A percentile compares a stretch with the other conserved stretches of the same genome.
phyloP scores from a whole-genome alignment of 208 protist genomes.

The Blastocrithidia nonstop region DNA sequence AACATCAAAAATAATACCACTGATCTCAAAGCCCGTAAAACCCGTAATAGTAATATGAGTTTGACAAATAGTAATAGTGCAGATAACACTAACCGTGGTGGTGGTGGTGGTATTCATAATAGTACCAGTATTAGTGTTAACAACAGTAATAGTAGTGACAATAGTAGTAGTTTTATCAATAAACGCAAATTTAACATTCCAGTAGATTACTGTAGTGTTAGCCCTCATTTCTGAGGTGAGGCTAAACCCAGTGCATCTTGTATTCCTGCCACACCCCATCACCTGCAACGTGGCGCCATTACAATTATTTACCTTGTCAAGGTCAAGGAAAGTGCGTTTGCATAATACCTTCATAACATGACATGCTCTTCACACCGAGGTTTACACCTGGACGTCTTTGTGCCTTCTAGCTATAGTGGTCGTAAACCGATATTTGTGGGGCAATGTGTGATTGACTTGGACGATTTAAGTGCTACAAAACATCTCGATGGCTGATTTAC shows the following conservation, averaged over 20 bases:
- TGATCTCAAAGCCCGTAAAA: no score
- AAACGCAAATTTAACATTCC: constrained; percentile 50
- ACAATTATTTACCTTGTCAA: constrained; percentile 70
- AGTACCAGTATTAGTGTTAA: background rate
- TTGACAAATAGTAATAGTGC: constrained; percentile 1
- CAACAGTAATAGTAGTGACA: background rate
- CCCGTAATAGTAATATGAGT: background rate
- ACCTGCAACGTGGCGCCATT: constrained; percentile 23
- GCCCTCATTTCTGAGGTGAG: constrained; percentile 71
- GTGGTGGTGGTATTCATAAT: background rate
- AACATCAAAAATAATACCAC: no score
- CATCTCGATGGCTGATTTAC: constrained; percentile 58
- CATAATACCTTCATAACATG: constrained; percentile 49
- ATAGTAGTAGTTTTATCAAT: constrained; percentile 4
- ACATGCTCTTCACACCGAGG: constrained; percentile 27
- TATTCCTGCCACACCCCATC: constrained; percentile 40
- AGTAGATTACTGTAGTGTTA: constrained; percentile 59
- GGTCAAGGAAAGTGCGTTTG: constrained; percentile 24
- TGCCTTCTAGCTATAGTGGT: constrained; percentile 73
- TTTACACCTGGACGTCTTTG: constrained; percentile 57
- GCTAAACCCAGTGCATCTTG: constrained; percentile 30
- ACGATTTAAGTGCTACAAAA: constrained; percentile 16
- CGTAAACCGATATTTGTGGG: constrained; percentile 38
- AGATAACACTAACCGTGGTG: background rate
- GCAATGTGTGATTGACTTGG: constrained; percentile 30